These are phyloP conservation scores for Cryptosporidium parvum DNA, from an alignment of 169 alveolate genomes.

Conservation along the genomic window DNA sequence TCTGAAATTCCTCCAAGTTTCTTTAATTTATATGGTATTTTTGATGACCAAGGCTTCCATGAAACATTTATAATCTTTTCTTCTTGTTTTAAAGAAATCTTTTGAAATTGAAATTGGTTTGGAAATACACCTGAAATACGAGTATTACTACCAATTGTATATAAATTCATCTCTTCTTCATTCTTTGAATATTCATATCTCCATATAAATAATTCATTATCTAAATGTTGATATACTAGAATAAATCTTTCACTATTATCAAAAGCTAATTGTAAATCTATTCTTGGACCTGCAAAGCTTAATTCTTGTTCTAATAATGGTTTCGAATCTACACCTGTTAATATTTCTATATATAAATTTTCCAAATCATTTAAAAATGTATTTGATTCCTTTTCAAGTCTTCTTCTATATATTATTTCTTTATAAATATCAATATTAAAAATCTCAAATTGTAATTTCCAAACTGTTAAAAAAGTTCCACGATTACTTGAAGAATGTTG, in stretches of 20 bases:
- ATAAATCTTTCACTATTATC: conserved; percentile 60
- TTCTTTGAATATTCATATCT: conserved; percentile 39
- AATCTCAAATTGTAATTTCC: conserved; percentile 47
- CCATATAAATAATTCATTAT: conserved; percentile 36
- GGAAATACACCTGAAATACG: conserved; percentile 9
- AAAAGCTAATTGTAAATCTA: conserved; percentile 4
- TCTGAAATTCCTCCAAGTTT: conserved; percentile 31
- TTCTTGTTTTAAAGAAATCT: conserved; percentile 26
- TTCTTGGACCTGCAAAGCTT: background rate
- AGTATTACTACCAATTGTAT: no score
- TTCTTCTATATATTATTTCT: conserved; percentile 35
- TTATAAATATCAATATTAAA: conserved; percentile 50
- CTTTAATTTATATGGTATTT: conserved; percentile 32
- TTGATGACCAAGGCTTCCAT: conserved; percentile 40
- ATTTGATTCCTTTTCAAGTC: background rate
- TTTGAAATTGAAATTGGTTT: conserved; percentile 28
- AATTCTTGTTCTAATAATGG: conserved; percentile 32
- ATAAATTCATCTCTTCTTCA: background rate
- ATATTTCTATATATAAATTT: background rate
- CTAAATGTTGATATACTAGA: conserved; percentile 8
- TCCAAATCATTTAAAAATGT: background rate
- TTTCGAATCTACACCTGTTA: conserved; percentile 9
- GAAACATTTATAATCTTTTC: conserved; percentile 21
- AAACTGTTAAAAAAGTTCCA: conserved; percentile 36
- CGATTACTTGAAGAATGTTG: background rate